These are phyloP conservation scores for Pisolithus orientalis DNA, from an alignment of 768 basidiomycete species.

Conservation along the genomic window DNA sequence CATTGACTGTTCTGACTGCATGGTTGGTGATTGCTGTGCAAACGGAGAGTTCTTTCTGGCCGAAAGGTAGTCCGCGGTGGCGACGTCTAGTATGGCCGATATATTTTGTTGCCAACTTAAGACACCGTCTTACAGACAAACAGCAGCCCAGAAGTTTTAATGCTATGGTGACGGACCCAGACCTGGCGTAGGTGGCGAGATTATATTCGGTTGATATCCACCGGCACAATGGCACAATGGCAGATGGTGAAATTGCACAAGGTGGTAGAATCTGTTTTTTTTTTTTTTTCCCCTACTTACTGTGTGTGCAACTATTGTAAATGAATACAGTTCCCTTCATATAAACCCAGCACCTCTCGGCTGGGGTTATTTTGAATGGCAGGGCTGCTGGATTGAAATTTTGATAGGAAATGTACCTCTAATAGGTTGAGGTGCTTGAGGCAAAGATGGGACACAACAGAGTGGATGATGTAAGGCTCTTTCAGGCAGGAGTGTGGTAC, in stretches of 20 bases:
- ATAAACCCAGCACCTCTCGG: not conserved
- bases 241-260: too few relatives aligned
- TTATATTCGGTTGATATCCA: not conserved
- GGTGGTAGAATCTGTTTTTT: too few relatives aligned
- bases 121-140: too few relatives aligned
- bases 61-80: constrained; percentile 2
- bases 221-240: too few relatives aligned
- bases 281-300: too few relatives aligned
- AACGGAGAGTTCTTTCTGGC: constrained; percentile 9
- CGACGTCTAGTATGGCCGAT: constrained; percentile 19
- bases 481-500: too few relatives aligned
- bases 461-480: too few relatives aligned
- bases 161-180: too few relatives aligned
- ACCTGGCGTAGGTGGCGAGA: not conserved
- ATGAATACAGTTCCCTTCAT: not conserved
- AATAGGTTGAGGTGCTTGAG: not conserved
- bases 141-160: too few relatives aligned
- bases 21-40: constrained; percentile 54
- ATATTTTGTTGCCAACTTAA: not conserved
- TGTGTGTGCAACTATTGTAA: too few relatives aligned
- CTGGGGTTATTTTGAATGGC: not conserved
- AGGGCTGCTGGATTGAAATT: not conserved
- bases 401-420: not conserved
- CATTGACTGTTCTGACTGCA: constrained; percentile 42
- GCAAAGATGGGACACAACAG: too few relatives aligned